Evolutionary conservation across 768 basidiomycete genomes (phyloP), one percentile per base, ranked within the genome.

Genomic region (Boletus barrowsii): DNA sequence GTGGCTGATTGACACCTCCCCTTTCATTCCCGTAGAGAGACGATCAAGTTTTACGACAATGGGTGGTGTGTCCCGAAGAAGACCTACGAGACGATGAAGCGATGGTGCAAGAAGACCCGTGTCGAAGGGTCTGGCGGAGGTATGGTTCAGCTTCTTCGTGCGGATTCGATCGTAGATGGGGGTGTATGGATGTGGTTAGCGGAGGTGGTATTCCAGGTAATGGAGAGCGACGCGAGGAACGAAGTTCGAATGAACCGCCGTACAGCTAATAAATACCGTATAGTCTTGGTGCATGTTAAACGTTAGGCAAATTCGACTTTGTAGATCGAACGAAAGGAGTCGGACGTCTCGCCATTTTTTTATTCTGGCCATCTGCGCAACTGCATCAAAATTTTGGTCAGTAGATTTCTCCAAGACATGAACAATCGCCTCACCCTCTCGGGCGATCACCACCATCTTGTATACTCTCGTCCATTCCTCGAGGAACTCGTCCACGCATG

Each of bases 401-500:
- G 55, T 17, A 42, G 42, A 3, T 36, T 26, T 20, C 8, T 24
- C 29, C 15, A 26, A 44, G 18, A 29, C 0, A 1, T 22, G 14
- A 32, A 3, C 41, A 39, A 53, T 5, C 11, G 45, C 18, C 76
- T 53, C 65, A 90, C 92, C 84, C 75, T 94, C 90, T 55, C 91
- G 83, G 11, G 93, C 93, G 51, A 96, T 93, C 26, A 94, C 90
- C 14, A 94, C 90, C 81, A 94, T 93, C 72, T 93, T 95, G 18
- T 90, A 91, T 30, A 96, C 89, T 42, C 88, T 78, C 39, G 90
- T 90, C 92, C 93, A 96, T 69, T 94, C 93, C 64, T 93, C 90
- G 60, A 91, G 72, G 67, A 97, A 94, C 61, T 93, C 88, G 55
- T 89, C 88, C 18, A 97, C 90, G 63, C 93, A 95, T 9, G 84